A percentile compares a stretch with the other conserved stretches of the same genome.
Evolutionary conservation across 2,329 filamentous ascomycete genomes (phyloP).

Genomic region (Fusarium sp.): DNA sequence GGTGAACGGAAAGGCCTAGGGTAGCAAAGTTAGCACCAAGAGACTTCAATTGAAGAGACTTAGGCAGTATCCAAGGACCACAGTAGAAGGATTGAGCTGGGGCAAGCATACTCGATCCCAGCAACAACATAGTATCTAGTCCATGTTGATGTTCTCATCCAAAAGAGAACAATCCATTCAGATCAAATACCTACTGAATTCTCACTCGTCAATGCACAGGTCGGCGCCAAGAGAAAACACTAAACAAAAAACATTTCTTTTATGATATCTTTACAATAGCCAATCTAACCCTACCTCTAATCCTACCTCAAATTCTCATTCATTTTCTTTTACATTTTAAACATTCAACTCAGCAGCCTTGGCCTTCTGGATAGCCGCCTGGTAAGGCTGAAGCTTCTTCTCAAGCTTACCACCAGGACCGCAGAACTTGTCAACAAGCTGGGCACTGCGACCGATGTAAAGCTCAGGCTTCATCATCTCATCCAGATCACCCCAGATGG

Average conservation of each 20-base stretch:
- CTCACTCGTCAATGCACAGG: no score
- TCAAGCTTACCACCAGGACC: conserved; percentile 21
- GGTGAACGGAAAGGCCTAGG: no score
- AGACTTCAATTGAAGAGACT: no score
- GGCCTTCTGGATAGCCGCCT: conserved; percentile 17
- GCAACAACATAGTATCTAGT: no score
- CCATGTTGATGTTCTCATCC: no score
- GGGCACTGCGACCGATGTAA: conserved; percentile 30
- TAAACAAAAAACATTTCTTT: background rate
- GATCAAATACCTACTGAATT: no score
- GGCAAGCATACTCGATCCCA: no score
- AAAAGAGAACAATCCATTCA: no score
- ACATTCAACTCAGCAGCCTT: conserved; percentile 30
- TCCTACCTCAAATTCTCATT: background rate
- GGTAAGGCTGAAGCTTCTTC: conserved; percentile 31
- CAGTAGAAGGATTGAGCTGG: no score
- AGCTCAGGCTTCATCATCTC: conserved; percentile 29
- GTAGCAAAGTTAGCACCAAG: no score
- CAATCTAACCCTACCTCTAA: background rate
- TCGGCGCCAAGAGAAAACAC: no score
- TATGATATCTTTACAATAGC: background rate
- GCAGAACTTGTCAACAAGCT: conserved; percentile 33
- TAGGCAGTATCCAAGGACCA: no score
- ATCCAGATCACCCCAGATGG: conserved; percentile 36
- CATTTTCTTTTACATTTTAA: background rate